Evolutionary conservation across 495 filamentous ascomycete species (phyloP).

Genomic region (Xeromyces bisporus): DNA sequence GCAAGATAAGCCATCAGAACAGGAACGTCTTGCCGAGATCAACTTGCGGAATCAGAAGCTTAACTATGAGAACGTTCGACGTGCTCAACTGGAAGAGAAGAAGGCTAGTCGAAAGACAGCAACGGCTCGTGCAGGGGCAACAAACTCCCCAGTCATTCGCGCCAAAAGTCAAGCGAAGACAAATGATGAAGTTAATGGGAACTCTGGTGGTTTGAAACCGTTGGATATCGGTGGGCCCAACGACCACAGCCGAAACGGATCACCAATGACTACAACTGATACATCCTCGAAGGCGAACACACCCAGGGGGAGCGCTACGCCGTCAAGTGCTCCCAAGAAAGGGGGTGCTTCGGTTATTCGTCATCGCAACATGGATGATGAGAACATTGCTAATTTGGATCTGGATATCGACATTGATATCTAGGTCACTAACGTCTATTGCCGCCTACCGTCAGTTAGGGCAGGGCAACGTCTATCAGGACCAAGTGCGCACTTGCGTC

Average conservation of each 20-base stretch:
- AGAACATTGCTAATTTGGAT: conserved; percentile 67
- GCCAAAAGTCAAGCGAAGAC: conserved; percentile 45
- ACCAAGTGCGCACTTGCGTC: too few species aligned
- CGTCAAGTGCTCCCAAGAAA: conserved; percentile 33
- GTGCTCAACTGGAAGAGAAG: conserved; percentile 68
- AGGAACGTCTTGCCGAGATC: conserved; percentile 57
- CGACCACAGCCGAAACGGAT: conserved; percentile 30
- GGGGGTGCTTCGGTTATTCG: conserved; percentile 48
- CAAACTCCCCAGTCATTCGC: conserved; percentile 28
- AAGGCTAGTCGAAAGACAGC: conserved; percentile 41
- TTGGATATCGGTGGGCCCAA: too few species aligned
- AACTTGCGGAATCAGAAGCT: conserved; percentile 64
- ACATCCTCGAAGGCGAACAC: conserved; percentile 13
- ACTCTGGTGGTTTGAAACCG: conserved; percentile 8
- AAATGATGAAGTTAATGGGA: conserved; percentile 37
- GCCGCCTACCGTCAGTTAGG: too few species aligned
- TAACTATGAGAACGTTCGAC: conserved; percentile 66
- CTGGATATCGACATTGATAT: conserved; percentile 71
- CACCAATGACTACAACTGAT: conserved; percentile 22
- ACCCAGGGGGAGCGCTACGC: conserved; percentile 18
- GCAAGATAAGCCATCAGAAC: conserved; percentile 34
- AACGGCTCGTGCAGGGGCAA: conserved; percentile 37
- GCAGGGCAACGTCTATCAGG: too few species aligned
- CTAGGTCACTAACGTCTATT: too few species aligned
- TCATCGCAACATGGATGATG: conserved; percentile 63